phyloP scores from a whole-genome alignment of 495 filamentous ascomycete genomes.

The Hyaloscypha hepaticicola region DNA sequence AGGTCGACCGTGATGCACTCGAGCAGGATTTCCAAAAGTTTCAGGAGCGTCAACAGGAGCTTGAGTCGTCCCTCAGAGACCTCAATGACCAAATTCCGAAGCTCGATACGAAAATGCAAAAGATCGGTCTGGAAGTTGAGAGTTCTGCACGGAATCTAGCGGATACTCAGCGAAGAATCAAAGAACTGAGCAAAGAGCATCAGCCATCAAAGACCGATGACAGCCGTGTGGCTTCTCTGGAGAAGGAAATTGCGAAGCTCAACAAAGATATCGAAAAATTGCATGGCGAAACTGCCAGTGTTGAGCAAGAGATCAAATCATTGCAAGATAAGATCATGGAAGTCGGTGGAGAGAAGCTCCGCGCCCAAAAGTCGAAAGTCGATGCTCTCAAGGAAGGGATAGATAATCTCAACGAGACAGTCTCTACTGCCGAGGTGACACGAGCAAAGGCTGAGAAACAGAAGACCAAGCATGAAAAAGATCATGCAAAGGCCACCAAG shows the following conservation, averaged over 20 bases:
- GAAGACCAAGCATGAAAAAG: conserved; percentile 80
- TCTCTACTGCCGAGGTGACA: conserved; percentile 79
- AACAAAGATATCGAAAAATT: conserved; percentile 79
- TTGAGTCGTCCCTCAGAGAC: conserved; percentile 69
- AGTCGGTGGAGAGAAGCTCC: conserved; percentile 87
- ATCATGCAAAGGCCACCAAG: conserved; percentile 67
- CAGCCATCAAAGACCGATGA: conserved; percentile 79
- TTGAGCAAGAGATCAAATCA: conserved; percentile 87
- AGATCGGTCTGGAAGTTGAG: conserved; percentile 85
- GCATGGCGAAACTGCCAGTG: conserved; percentile 73
- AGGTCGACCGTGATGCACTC: conserved; percentile 78
- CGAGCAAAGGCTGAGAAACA: conserved; percentile 92
- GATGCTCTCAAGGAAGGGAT: conserved; percentile 89
- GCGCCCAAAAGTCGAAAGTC: conserved; percentile 90
- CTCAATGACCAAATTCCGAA: conserved; percentile 80
- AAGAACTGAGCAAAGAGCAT: conserved; percentile 77
- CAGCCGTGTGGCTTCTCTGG: conserved; percentile 61
- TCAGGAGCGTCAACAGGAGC: conserved; percentile 72
- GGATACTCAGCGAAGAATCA: conserved; percentile 78
- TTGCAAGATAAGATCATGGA: conserved; percentile 98
- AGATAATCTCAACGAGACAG: conserved; percentile 71
- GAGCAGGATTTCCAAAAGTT: conserved; percentile 79
- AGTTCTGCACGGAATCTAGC: conserved; percentile 80
- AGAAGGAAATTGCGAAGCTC: conserved; percentile 73
- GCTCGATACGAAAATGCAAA: conserved; percentile 87